Evolutionary conservation across 768 basidiomycete genomes (phyloP).

Genomic region (Amanita rubescens): DNA sequence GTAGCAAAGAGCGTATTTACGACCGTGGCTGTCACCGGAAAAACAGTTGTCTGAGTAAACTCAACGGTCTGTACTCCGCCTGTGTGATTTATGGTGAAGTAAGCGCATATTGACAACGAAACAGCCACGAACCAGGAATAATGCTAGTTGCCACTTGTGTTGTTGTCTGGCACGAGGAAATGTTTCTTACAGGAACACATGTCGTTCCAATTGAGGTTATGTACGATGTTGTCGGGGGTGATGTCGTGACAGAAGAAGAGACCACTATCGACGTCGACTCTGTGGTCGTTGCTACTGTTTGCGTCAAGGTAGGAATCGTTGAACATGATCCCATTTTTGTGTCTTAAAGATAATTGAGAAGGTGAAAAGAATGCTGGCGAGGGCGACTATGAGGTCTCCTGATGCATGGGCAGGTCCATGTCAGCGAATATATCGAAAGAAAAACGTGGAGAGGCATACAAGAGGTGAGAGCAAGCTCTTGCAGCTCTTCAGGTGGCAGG

Average conservation of each 20-base stretch:
- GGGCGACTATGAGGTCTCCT: background rate
- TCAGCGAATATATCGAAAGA: background rate
- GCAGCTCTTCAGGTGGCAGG: background rate
- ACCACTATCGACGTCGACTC: conserved; percentile 14
- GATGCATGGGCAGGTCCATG: background rate
- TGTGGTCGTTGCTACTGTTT: conserved; percentile 15
- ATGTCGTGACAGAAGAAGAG: conserved; percentile 12
- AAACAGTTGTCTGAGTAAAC: conserved; percentile 14
- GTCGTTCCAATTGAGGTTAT: conserved; percentile 13
- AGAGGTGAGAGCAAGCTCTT: no score
- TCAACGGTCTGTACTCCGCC: conserved; percentile 13
- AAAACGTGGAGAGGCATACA: background rate
- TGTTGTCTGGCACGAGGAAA: conserved; percentile 12
- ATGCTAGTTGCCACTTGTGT: conserved; percentile 11
- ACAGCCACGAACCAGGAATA: conserved; percentile 14
- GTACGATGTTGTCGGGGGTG: conserved; percentile 12
- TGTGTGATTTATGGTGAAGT: conserved; percentile 3
- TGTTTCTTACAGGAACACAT: background rate
- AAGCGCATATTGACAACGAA: background rate
- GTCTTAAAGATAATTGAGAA: background rate
- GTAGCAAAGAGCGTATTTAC: conserved; percentile 18
- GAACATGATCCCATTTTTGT: conserved; percentile 12
- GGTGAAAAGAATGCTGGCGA: background rate
- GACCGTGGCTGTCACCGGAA: conserved; percentile 15
- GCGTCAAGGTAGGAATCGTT: conserved; percentile 16